phyloP scores from a whole-genome alignment of 2,329 filamentous ascomycete species.

The Beauveria bassiana region DNA sequence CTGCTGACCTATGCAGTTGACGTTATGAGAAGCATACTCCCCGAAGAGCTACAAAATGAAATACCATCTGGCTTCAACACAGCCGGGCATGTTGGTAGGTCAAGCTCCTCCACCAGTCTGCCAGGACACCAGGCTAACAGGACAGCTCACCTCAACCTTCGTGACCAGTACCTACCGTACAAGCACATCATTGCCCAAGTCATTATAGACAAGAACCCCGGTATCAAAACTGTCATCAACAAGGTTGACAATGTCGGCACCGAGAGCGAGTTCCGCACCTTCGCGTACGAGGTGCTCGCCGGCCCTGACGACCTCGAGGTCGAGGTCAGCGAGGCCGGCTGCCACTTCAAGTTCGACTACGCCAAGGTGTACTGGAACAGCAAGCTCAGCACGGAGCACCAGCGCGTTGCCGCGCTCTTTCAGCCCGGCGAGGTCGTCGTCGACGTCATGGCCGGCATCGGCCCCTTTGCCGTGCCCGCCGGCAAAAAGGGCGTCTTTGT shows the following conservation, averaged over 20 bases:
- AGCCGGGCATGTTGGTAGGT: conserved; percentile 75
- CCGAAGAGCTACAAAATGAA: conserved; percentile 70
- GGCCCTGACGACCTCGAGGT: conserved; percentile 80
- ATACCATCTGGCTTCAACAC: conserved; percentile 80
- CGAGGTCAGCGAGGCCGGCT: conserved; percentile 71
- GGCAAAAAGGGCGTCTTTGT: conserved; percentile 87
- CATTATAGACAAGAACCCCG: conserved; percentile 80
- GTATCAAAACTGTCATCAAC: conserved; percentile 85
- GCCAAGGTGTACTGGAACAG: conserved; percentile 98
- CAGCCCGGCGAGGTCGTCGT: conserved; percentile 79
- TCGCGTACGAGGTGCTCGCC: conserved; percentile 81
- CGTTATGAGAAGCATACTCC: conserved; percentile 73
- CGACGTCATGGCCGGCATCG: conserved; percentile 96
- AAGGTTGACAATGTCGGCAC: conserved; percentile 84
- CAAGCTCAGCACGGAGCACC: conserved; percentile 82
- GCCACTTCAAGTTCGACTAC: conserved; percentile 89
- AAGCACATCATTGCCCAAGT: conserved; percentile 80
- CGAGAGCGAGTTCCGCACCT: conserved; percentile 82
- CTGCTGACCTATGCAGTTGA: conserved; percentile 49
- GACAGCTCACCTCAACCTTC: conserved; percentile 80
- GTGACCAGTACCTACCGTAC: conserved; percentile 74
- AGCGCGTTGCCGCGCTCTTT: conserved; percentile 69
- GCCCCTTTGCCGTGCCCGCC: conserved; percentile 87
- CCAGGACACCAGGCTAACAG: conserved; percentile 8
- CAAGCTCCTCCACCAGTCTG: neutral